These are phyloP conservation scores for Noccaea caerulescens DNA, from an alignment of 345 rosid genomes.

Conservation along the genomic window DNA sequence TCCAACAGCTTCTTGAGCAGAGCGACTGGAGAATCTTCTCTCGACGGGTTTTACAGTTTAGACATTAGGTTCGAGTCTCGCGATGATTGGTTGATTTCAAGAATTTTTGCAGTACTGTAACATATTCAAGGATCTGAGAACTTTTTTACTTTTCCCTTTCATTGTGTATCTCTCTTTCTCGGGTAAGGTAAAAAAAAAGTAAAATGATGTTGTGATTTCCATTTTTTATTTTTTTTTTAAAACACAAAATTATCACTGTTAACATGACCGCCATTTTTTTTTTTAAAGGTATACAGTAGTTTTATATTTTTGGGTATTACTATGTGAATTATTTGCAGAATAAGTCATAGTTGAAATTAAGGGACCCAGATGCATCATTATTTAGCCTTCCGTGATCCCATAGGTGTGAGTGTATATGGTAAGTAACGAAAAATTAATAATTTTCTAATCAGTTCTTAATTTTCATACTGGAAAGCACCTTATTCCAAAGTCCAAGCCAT, in stretches of 20 bases:
- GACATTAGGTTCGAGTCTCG: slow-evolving; percentile 32
- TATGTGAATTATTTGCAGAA: too few relatives aligned
- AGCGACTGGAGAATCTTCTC: slow-evolving; percentile 10
- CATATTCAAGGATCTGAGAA: slow-evolving; percentile 19
- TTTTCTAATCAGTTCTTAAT: too few relatives aligned
- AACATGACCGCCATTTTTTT: neutral
- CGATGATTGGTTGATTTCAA: slow-evolving; percentile 1
- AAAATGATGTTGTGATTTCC: slow-evolving; percentile 3
- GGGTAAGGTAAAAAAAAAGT: slow-evolving; percentile 6
- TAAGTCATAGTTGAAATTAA: too few relatives aligned
- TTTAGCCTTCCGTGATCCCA: too few relatives aligned
- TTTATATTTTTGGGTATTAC: too few relatives aligned
- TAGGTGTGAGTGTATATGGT: too few relatives aligned
- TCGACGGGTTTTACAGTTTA: slow-evolving; percentile 26
- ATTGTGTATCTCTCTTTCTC: slow-evolving; percentile 1
- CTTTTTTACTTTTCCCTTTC: slow-evolving; percentile 9
- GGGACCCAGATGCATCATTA: too few relatives aligned
- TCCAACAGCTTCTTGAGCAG: slow-evolving; percentile 18
- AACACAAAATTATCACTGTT: too few relatives aligned
- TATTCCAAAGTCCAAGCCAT: too few relatives aligned
- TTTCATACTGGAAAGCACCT: too few relatives aligned
- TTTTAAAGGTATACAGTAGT: neutral
- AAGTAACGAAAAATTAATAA: too few relatives aligned
- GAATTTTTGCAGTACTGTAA: slow-evolving; percentile 27
- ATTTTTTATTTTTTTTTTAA: neutral